Base-by-base conservation (phyloP, 164 flowering plant genomes). In the Buxus sempervirens region DNA sequence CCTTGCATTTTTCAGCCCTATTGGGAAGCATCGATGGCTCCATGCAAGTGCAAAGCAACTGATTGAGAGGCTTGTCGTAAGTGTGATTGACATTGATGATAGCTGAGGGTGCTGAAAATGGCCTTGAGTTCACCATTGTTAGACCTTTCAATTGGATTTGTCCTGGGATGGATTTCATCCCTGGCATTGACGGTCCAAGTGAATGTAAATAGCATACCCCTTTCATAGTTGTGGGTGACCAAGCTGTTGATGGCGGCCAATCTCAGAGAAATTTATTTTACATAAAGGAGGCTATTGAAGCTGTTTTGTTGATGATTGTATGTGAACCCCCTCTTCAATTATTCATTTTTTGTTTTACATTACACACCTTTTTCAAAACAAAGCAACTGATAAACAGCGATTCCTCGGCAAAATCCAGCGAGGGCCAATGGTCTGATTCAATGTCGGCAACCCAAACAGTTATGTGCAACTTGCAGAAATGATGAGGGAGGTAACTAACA, bases 391-490 rank as follows among this genome's bases (percentile, higher is more conserved):
- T 8, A 15, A 20, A 0, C 19, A 9, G 20, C 62, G 0, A 9
- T 42, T 62, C 27, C 54, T 68, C 79, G 89, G 97, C 95, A 89
- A 88, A 91, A 91, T 69, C 96, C 96, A 13, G 85, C 81, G 8
- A 81, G 97, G 72, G 91, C 96, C 36, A 88, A 88, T 81, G 93
- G 96, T 56, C 96, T 89, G 0, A 89, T 91, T 91, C 68, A 91
- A 91, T 76, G 96, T 91, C 28, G 96, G 97, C 72, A 91, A 91
- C 75, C 97, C 97, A 3, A 69, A 90, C 82, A 91, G 90, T 81
- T 96, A 91, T 82, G 96, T 91, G 81, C 97, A 91, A 78, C 96
- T 90, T 69, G 97, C 90, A 69, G 96, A 91, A 74, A 88, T 91
- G 96, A 91, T 91, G 97, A 83, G 89, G 20, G 75, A 89, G 90